Evolutionary conservation across 208 protist genomes (phyloP).

Genomic region (Acanthamoeba sp.): DNA sequence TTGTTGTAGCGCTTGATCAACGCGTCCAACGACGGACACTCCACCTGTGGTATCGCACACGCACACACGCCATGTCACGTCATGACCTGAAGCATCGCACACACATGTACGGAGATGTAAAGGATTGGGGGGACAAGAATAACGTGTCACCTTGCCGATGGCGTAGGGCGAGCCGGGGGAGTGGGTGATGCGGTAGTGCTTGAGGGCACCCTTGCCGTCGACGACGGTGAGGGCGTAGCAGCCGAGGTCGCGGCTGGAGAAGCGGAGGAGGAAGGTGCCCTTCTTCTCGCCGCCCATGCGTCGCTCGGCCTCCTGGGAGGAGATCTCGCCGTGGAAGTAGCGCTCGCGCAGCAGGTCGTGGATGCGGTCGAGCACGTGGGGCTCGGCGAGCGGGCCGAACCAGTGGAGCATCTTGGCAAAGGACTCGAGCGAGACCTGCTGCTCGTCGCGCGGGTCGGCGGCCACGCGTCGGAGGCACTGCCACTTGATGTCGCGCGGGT

Average conservation of each 20-base stretch:
- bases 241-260: constrained; percentile 60
- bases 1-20: constrained; percentile 74
- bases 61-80: no score
- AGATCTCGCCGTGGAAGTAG: constrained; percentile 75
- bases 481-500: constrained; percentile 67
- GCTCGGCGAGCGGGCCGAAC: constrained; percentile 66
- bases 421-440: constrained; percentile 52
- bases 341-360: constrained; percentile 53
- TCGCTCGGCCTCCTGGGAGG: constrained; percentile 63
- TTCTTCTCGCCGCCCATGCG: constrained; percentile 67
- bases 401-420: constrained; percentile 73
- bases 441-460: constrained; percentile 10
- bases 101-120: no score
- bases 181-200: constrained; percentile 75
- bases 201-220: constrained; percentile 54
- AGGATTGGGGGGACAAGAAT: no score
- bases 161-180: constrained; percentile 39
- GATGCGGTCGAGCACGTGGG: constrained; percentile 35
- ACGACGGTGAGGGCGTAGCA: constrained; percentile 72
- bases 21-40: constrained; percentile 53
- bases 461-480: constrained; percentile 44
- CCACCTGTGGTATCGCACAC: not conserved
- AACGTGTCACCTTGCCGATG: constrained; percentile 72
- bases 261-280: constrained; percentile 73
- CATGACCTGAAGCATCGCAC: no score